phyloP scores from a whole-genome alignment of 2,329 filamentous ascomycete species.

The Hypoxylon sp. region DNA sequence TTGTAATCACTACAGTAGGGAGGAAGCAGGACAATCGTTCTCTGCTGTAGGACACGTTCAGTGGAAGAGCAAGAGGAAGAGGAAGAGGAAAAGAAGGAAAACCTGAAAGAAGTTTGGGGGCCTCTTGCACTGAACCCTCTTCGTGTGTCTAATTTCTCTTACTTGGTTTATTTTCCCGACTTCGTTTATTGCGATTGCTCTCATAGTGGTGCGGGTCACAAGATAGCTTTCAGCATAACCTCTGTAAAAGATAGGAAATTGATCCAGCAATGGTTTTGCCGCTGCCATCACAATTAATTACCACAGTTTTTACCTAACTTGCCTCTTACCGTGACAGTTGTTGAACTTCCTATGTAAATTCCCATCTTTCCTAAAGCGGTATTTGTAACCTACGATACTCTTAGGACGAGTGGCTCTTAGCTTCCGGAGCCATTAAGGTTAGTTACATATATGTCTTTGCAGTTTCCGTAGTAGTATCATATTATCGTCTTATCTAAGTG shows the following conservation, averaged over 20 bases:
- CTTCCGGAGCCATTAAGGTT: neutral
- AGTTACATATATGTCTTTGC: neutral
- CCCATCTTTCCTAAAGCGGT: neutral
- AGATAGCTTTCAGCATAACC: conserved; percentile 46
- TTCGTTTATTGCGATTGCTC: conserved; percentile 48
- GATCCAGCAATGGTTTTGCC: conserved; percentile 44
- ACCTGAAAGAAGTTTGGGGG: conserved; percentile 20
- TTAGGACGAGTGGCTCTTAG: neutral
- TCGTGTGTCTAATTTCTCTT: conserved; percentile 58
- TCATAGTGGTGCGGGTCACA: conserved; percentile 53
- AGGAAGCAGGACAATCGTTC: conserved; percentile 57
- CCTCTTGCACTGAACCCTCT: conserved; percentile 47
- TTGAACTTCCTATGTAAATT: neutral
- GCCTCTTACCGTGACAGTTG: conserved; percentile 1
- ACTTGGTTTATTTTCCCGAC: conserved; percentile 53
- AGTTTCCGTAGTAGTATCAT: conserved; percentile 5
- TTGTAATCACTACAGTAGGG: conserved; percentile 63
- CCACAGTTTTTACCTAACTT: neutral
- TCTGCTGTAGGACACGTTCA: conserved; percentile 51
- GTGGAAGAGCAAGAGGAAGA: conserved; percentile 11
- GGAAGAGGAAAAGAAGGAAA: conserved; percentile 10
- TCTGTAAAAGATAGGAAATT: conserved; percentile 53
- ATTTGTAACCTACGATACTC: neutral
- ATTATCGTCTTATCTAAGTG: conserved; percentile 3
- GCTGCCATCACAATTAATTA: conserved; percentile 43